A percentile compares a stretch with the other conserved stretches of the same genome.
Conservation (phyloP, 768 basidiomycete genomes). For the Hericium coralloides region DNA sequence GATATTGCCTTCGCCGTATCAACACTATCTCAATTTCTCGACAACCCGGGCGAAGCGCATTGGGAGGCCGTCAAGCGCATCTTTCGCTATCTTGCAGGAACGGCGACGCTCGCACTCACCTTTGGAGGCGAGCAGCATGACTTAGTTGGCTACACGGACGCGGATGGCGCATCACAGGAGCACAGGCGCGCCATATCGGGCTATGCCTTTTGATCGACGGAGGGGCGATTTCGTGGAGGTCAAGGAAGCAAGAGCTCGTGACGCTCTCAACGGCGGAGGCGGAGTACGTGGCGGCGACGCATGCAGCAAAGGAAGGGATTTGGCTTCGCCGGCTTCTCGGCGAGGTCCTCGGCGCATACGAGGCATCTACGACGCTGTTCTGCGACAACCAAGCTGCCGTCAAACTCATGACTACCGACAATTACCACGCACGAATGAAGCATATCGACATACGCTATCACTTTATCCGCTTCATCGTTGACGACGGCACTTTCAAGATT, state of each 20-base stretch:
- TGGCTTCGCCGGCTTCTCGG: constrained; percentile 24
- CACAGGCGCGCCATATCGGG: constrained; percentile 22
- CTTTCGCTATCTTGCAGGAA: constrained; percentile 31
- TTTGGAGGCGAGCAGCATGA: constrained; percentile 5
- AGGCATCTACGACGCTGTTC: not conserved
- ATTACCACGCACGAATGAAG: not conserved
- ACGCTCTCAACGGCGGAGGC: constrained; percentile 33
- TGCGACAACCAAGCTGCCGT: not conserved
- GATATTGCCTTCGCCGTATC: constrained; percentile 31
- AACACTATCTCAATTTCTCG: constrained; percentile 24
- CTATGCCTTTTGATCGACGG: constrained; percentile 24
- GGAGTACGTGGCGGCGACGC: constrained; percentile 31
- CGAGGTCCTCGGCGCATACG: constrained; percentile 9
- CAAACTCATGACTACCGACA: not conserved
- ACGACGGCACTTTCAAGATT: not conserved
- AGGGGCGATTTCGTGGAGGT: constrained; percentile 31
- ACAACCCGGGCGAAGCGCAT: constrained; percentile 25
- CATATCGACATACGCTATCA: constrained; percentile 4
- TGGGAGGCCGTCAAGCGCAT: constrained; percentile 31
- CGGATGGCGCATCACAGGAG: constrained; percentile 19
- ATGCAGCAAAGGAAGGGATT: constrained; percentile 25
- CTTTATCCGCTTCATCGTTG: not conserved
- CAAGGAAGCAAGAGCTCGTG: constrained; percentile 29
- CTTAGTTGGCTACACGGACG: constrained; percentile 17
- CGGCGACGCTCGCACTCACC: constrained; percentile 15